Conservation (phyloP, 2,329 filamentous ascomycete genomes). For the Didymella segeticola region DNA sequence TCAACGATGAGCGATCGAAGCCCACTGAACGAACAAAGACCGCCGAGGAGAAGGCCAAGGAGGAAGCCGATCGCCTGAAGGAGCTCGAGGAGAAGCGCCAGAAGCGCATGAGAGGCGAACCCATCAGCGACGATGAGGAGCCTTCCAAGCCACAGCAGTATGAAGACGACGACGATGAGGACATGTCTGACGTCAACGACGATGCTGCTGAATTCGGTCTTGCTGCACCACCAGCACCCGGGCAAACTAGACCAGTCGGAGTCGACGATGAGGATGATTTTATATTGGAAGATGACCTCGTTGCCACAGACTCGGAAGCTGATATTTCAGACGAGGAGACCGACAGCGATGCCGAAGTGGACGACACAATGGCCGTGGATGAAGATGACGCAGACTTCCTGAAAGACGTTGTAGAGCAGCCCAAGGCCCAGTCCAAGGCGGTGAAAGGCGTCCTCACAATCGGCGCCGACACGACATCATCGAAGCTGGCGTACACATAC, state of each 20-base stretch:
- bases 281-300: slow-evolving; percentile 83
- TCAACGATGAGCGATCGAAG: slow-evolving; percentile 82
- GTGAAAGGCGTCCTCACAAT: slow-evolving; percentile 51
- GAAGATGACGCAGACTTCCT: slow-evolving; percentile 59
- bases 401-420: slow-evolving; percentile 50
- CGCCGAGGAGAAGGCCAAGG: slow-evolving; percentile 58
- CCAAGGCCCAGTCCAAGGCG: slow-evolving; percentile 39
- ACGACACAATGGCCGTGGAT: slow-evolving; percentile 50
- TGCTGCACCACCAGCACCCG: slow-evolving; percentile 61
- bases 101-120: slow-evolving; percentile 85
- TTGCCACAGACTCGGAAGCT: slow-evolving; percentile 76
- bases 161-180: slow-evolving; percentile 47
- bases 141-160: slow-evolving; percentile 51
- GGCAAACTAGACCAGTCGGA: slow-evolving; percentile 42
- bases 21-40: slow-evolving; percentile 88
- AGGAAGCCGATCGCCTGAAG: slow-evolving; percentile 77
- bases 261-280: slow-evolving; percentile 96
- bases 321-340: slow-evolving; percentile 45
- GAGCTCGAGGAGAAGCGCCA: slow-evolving; percentile 83
- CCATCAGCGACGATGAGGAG: slow-evolving; percentile 72
- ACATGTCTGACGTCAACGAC: slow-evolving; percentile 48
- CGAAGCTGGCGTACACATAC: slow-evolving; percentile 78
- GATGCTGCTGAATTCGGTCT: slow-evolving; percentile 69
- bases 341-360: slow-evolving; percentile 40
- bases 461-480: slow-evolving; percentile 54